Conservation (phyloP, 257 asterid species). For the Plantago ovata region DNA sequence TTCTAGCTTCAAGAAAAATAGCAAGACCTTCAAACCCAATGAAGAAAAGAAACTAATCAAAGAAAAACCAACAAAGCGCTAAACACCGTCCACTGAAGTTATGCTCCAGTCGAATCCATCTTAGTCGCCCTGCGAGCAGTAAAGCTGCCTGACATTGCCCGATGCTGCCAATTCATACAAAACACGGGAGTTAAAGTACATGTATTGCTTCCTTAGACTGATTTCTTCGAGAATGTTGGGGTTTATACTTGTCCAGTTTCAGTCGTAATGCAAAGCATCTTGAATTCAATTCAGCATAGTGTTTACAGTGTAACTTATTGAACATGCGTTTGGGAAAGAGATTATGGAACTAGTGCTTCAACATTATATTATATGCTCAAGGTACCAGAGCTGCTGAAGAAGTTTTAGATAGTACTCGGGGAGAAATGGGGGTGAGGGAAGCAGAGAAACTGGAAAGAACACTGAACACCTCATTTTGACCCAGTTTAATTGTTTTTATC, state of each 20-base stretch:
- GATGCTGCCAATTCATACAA: constrained; percentile 56
- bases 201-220: too few relatives aligned
- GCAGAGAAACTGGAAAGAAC: not conserved
- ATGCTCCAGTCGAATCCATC: constrained; percentile 13
- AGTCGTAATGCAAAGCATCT: not conserved
- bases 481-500: not conserved
- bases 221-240: too few relatives aligned
- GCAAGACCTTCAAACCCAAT: constrained; percentile 24
- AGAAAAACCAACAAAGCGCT: not conserved
- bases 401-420: not conserved
- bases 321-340: not conserved
- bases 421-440: not conserved
- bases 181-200: constrained; percentile 13
- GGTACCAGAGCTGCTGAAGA: too few relatives aligned
- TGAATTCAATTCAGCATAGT: not conserved
- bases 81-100: constrained; percentile 6
- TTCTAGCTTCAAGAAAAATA: constrained; percentile 31
- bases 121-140: constrained; percentile 76
- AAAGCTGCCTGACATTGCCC: constrained; percentile 85
- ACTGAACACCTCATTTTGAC: too few relatives aligned
- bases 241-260: not conserved
- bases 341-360: not conserved
- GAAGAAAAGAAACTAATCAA: not conserved
- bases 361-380: too few relatives aligned
- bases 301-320: not conserved